These are phyloP conservation scores for Sporormia fimetaria DNA, from an alignment of 495 filamentous ascomycete genomes.

Conservation along the genomic window DNA sequence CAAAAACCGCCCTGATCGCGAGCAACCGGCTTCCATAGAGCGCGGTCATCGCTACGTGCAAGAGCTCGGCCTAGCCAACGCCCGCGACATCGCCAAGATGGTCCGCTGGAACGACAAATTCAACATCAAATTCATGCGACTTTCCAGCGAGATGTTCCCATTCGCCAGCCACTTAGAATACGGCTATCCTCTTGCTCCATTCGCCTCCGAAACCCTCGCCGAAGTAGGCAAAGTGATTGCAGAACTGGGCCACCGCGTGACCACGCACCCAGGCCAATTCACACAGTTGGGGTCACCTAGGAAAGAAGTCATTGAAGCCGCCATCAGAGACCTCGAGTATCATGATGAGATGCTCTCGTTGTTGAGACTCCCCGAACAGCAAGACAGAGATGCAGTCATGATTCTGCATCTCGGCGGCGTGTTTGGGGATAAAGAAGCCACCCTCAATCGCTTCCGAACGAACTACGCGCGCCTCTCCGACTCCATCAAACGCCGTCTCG, in stretches of 20 bases:
- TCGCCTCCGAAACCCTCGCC: conserved; percentile 66
- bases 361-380: conserved; percentile 66
- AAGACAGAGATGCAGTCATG: conserved; percentile 83
- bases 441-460: conserved; percentile 66
- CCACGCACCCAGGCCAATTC: conserved; percentile 85
- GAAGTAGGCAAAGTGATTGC: conserved; percentile 69
- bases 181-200: conserved; percentile 77
- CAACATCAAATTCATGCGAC: conserved; percentile 81
- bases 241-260: conserved; percentile 73
- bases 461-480: conserved; percentile 59
- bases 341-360: conserved; percentile 77
- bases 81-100: conserved; percentile 72
- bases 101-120: conserved; percentile 89
- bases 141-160: conserved; percentile 94
- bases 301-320: conserved; percentile 58
- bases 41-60: conserved; percentile 64
- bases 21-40: conserved; percentile 48
- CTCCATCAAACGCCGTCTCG: conserved; percentile 66
- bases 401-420: conserved; percentile 89
- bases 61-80: conserved; percentile 68
- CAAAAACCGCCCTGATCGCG: conserved; percentile 71
- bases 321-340: conserved; percentile 76
- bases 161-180: conserved; percentile 83
- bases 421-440: conserved; percentile 78
- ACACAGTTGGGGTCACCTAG: conserved; percentile 81